phyloP scores from a whole-genome alignment of 2,329 filamentous ascomycete species.

The Eurotiales sp. region DNA sequence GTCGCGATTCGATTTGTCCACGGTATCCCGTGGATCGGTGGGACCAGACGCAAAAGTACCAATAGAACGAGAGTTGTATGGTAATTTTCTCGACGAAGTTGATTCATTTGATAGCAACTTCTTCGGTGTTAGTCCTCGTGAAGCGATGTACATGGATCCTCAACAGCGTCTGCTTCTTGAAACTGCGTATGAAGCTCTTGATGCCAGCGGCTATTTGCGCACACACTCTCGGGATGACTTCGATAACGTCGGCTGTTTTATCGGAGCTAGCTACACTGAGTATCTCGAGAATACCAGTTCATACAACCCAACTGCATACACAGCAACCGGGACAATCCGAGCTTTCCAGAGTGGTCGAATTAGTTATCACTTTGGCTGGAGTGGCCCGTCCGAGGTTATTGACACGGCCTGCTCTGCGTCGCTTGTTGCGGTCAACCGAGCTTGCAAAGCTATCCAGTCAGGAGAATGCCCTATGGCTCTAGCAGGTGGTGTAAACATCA shows the following conservation, averaged over 20 bases:
- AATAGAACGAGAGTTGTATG: constrained; percentile 23
- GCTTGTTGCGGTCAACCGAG: constrained; percentile 35
- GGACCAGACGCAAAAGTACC: constrained; percentile 19
- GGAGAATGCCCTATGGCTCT: constrained; percentile 27
- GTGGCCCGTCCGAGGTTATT: constrained; percentile 41
- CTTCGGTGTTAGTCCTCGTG: constrained; percentile 13
- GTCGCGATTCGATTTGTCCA: constrained; percentile 21
- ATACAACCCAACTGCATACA: constrained; percentile 16
- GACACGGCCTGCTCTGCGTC: constrained; percentile 47
- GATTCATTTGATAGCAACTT: constrained; percentile 29
- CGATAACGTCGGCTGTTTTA: constrained; percentile 25
- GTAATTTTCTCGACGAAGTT: constrained; percentile 20
- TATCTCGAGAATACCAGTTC: constrained; percentile 19
- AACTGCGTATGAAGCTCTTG: constrained; percentile 36
- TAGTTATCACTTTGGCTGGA: constrained; percentile 39
- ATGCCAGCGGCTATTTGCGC: constrained; percentile 8
- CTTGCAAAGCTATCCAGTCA: constrained; percentile 26
- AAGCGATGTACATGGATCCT: constrained; percentile 15
- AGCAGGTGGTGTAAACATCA: constrained; percentile 22
- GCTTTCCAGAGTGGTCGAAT: constrained; percentile 39
- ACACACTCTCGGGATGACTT: constrained; percentile 17
- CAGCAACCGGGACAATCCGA: constrained; percentile 28
- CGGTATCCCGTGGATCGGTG: constrained; percentile 3
- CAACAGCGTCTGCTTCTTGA: constrained; percentile 21
- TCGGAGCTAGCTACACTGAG: constrained; percentile 17